Evolutionary conservation across 2,329 filamentous ascomycete species (phyloP).

Genomic region (Remersonia thermophila): DNA sequence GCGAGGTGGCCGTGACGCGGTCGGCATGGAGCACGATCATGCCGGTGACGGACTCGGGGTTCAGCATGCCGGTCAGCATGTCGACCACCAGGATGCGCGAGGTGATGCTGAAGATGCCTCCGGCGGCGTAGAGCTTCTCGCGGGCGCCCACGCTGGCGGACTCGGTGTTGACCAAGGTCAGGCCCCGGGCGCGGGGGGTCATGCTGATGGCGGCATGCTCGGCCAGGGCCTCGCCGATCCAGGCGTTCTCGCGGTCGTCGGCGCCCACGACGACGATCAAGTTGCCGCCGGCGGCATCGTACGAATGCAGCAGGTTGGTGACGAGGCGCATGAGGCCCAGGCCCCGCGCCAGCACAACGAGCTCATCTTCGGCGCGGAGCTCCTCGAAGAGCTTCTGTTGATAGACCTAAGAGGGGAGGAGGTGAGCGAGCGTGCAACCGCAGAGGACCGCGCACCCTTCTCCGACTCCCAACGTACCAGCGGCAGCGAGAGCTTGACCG

Average conservation of each 20-base stretch:
- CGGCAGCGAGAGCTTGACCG: constrained; percentile 71
- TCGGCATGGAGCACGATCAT: constrained; percentile 83
- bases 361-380: constrained; percentile 79
- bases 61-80: constrained; percentile 69
- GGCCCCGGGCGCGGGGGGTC: constrained; percentile 66
- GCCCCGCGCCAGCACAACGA: constrained; percentile 82
- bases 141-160: constrained; percentile 73
- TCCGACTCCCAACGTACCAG: constrained; percentile 42
- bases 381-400: constrained; percentile 93
- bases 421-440: neutral
- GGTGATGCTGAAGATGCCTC: constrained; percentile 91
- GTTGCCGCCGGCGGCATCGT: constrained; percentile 91
- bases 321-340: constrained; percentile 84
- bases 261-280: constrained; percentile 81
- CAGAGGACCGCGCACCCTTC: neutral
- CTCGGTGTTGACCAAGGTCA: constrained; percentile 91
- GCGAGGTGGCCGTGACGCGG: constrained; percentile 68
- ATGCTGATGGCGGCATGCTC: constrained; percentile 89
- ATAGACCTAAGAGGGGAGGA: constrained; percentile 48
- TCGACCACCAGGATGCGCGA: constrained; percentile 93
- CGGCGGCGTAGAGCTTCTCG: constrained; percentile 82
- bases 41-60: constrained; percentile 76
- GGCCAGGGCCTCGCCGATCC: constrained; percentile 91
- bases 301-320: constrained; percentile 92
- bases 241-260: constrained; percentile 85